Evolutionary conservation across 208 protist genomes (phyloP).

Genomic region (Trypanosoma rangeli): DNA sequence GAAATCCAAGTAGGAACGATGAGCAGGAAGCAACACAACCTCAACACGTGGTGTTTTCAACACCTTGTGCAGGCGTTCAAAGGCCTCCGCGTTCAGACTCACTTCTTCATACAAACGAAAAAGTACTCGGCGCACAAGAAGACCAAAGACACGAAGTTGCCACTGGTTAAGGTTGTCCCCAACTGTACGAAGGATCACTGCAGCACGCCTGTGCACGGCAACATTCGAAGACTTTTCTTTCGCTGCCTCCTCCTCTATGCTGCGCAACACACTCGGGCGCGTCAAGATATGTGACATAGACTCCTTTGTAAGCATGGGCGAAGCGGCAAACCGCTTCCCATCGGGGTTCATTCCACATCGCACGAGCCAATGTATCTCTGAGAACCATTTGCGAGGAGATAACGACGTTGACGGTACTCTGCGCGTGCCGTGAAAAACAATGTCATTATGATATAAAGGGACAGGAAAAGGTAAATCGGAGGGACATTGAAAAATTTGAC

Average conservation of each 20-base stretch:
- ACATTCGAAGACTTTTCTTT: constrained; percentile 38
- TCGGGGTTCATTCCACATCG: constrained; percentile 45
- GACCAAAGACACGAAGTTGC: constrained; percentile 49
- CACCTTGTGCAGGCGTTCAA: constrained; percentile 52
- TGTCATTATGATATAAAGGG: constrained; percentile 58
- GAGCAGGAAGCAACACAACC: constrained; percentile 77
- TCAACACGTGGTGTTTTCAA: constrained; percentile 46
- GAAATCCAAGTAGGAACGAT: constrained; percentile 91
- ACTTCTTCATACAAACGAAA: constrained; percentile 66
- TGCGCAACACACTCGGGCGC: constrained; percentile 50
- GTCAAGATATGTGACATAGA: constrained; percentile 48
- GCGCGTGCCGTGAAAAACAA: constrained; percentile 41
- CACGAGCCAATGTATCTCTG: constrained; percentile 38
- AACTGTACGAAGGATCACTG: constrained; percentile 62
- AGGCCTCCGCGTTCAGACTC: constrained; percentile 55
- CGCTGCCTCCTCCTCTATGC: constrained; percentile 43
- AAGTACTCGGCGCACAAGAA: constrained; percentile 61
- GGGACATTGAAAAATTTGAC: constrained; percentile 23
- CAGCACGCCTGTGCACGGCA: constrained; percentile 51
- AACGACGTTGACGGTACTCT: constrained; percentile 42
- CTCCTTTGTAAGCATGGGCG: constrained; percentile 56
- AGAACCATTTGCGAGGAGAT: constrained; percentile 28
- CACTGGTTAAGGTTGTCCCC: constrained; percentile 74
- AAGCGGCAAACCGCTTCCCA: constrained; percentile 37
- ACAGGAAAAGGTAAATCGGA: constrained; percentile 42